Conservation (phyloP, 805 yeast species). For the Cyberlindnera xishuangbannaensis region DNA sequence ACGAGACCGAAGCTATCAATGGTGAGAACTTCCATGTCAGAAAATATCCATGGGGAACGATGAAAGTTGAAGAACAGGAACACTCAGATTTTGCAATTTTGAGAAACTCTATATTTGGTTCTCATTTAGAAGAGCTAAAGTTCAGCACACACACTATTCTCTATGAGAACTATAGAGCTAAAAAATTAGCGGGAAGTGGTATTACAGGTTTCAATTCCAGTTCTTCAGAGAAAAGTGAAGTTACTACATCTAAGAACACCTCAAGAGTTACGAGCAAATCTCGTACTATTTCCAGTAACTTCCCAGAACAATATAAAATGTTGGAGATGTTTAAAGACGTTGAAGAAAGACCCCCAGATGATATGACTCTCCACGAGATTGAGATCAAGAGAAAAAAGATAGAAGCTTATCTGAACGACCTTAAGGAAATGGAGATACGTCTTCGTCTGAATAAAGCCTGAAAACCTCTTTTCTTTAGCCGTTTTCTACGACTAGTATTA, state of each 20-base stretch:
- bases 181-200: conserved; percentile 35
- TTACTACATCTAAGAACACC: too few species aligned
- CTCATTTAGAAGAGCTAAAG: conserved; percentile 78
- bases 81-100: conserved; percentile 66
- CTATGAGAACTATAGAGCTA: conserved; percentile 77
- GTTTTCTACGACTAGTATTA: too few species aligned
- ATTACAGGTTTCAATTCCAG: not conserved
- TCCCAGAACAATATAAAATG: not conserved
- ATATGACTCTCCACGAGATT: conserved; percentile 14
- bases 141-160: conserved; percentile 70
- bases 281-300: not conserved
- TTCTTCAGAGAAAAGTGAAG: too few species aligned
- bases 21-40: conserved; percentile 41
- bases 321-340: too few species aligned
- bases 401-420: conserved; percentile 16
- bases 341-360: not conserved
- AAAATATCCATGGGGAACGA: conserved; percentile 64
- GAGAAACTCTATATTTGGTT: conserved; percentile 66
- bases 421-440: conserved; percentile 15
- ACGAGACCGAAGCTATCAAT: conserved; percentile 28
- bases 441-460: conserved; percentile 5
- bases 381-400: conserved; percentile 15
- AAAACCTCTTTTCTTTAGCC: not conserved
- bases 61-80: conserved; percentile 49
- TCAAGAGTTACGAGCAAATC: too few species aligned